Conservation (phyloP, 208 protist species). For the Phytomonas sp. region DNA sequence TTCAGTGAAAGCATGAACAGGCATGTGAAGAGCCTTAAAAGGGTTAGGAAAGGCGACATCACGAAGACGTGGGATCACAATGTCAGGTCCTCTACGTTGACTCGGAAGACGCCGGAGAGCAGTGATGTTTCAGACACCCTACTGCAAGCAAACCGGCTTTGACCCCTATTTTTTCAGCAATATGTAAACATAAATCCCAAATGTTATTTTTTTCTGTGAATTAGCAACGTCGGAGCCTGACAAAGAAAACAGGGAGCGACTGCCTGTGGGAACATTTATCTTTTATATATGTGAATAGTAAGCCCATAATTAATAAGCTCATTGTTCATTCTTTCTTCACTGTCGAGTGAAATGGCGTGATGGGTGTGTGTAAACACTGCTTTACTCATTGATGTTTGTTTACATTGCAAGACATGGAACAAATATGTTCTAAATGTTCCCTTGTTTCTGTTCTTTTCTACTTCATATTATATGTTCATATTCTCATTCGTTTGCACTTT, state of each 20-base stretch:
- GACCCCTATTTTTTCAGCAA: neutral
- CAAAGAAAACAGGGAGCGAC: neutral
- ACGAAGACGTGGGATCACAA: neutral
- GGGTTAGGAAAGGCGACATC: neutral
- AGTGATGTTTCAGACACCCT: neutral
- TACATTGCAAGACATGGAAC: neutral
- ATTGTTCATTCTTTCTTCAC: neutral
- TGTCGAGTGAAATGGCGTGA: neutral
- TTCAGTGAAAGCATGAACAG: neutral
- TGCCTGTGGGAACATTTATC: neutral
- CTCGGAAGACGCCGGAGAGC: neutral
- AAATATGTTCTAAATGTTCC: neutral
- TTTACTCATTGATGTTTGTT: neutral
- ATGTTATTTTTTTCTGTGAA: neutral
- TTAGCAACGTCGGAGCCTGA: neutral
- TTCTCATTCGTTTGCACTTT: conserved; percentile 16
- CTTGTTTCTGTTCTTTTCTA: conserved; percentile 7
- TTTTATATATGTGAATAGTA: neutral
- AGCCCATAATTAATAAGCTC: neutral
- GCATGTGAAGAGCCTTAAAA: neutral
- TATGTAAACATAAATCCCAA: neutral
- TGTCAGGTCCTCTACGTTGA: neutral
- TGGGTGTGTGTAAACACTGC: neutral
- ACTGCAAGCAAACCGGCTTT: neutral
- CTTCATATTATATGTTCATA: conserved; percentile 14